Base-by-base conservation (phyloP, 805 yeast species). In the Saccharomycopsis malanga region DNA sequence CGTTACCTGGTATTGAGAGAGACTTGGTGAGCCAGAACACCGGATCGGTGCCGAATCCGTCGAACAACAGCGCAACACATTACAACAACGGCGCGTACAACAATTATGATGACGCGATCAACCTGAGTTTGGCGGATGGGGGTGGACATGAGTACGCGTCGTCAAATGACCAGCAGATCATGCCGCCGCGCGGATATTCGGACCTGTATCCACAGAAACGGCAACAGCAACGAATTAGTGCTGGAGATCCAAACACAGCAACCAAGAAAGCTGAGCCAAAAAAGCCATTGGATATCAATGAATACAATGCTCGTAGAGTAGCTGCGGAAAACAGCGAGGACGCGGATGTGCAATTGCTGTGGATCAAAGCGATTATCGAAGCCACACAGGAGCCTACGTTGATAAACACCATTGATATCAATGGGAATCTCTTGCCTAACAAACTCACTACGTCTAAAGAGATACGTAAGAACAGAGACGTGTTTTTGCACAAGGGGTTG, bases 321-420 rank as follows among this genome's bases (percentile, higher is more conserved):
- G 44, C 38, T 10, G 55, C 55, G 1, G 53, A 49, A 34, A 22
- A 34, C 7, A 49, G 45, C 10, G 50, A 48, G 51, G 68, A 75
- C 17, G 75, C 81, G 0, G 64, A 59, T 4, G 61, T 76, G n/a
- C 88, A 81, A 61, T 66, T 81, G 48, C 71, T 69, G 39, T 79
- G 82, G 76, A 83, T 85, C n/a, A 72, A 75, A 52, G 65, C 70
- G 14, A 61, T 83, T 25, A 61, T 81, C 20, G 79, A 73, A 36
- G 58, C 75, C 1, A 70, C 73, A 22, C 60, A 62, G 35, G 64
- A 68, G 2, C 66, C 71, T 1, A 70, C 70, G 30, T 54, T 73
- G n/a, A 55, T 66, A 4, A 65, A 67, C 5, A 68, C 68, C 51
- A 74, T 66, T 60, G 65, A 72, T 37, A 71, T 73, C 38, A 74